Evolutionary conservation across 192 early-diverging fungal genomes (phyloP), one percentile per base, ranked within the genome.

Genomic region (Spizellomyces sp.): DNA sequence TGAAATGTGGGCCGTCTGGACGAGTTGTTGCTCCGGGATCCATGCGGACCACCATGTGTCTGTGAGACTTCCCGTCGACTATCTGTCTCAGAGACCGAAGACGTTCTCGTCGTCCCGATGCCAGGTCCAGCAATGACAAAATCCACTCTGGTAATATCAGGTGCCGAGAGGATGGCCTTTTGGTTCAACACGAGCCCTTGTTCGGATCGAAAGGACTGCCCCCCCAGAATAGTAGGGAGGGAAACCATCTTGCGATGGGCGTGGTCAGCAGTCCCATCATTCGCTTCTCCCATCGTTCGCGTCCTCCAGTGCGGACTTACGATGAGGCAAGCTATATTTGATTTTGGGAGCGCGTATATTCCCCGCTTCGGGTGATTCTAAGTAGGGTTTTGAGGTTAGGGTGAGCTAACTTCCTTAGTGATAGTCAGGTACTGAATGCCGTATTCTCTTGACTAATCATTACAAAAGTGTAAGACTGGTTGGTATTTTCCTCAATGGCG

Each of bases 81-180:
- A 14, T 47, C 60, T 19, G 60, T 50, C 46, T 19, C 17, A 12
- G 70, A 50, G 14, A 50, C 45, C 14, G 68, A 69, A 42, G 36
- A 36, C 4, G 66, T 56, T 5, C 66, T 21, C 7, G 70, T 60
- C 5, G 61, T 54, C 2, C 70, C 70, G 45, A 72, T 72, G 15
- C 70, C 70, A 6, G 70, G 70, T 17, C 70, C 70, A 9, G 41
- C 70, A 22, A 72, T 21, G 10, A 72, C 62, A 44, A 72, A 72
- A 60, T 72, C 70, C 9, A 65, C 21, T n/a, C 54, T 58, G 8
- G 62, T 64, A 14, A 72, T 60, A 45, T 72, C 70, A 0, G 70
- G 70, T 14, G 61, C 70, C 9, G 70, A 72, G n/a, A 56, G 17
- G 36, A 61, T 42, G 5, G 36, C 42, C 42, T 61, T 61, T 9